Percentiles rank a stretch among this genome's conserved stretches.
phyloP scores from a whole-genome alignment of 176 grass and related monocot species.

The Juncus inflexus region DNA sequence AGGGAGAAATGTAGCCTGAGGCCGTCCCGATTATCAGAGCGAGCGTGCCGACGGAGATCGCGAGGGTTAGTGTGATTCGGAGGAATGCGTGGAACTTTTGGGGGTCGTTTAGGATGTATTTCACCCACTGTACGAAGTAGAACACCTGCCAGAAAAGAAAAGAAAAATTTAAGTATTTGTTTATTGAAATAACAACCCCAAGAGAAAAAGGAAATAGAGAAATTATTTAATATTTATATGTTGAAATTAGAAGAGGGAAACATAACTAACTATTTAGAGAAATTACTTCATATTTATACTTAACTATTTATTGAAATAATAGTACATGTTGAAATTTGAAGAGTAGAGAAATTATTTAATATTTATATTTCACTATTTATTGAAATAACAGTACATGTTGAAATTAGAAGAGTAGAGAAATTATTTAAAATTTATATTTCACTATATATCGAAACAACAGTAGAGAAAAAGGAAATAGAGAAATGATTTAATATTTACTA shows the following conservation, averaged over 20 bases:
- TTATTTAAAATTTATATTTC: no score
- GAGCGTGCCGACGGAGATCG: slow-evolving; percentile 61
- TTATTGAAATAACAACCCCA: slow-evolving; percentile 21
- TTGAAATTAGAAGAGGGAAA: no score
- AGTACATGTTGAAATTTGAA: no score
- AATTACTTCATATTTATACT: no score
- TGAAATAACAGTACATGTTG: no score
- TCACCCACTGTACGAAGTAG: slow-evolving; percentile 83
- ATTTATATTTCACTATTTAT: no score
- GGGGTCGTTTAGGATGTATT: slow-evolving; percentile 82
- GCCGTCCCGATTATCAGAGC: slow-evolving; percentile 92
- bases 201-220: background rate
- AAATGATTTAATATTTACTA: slow-evolving; percentile 23
- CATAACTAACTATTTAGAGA: no score
- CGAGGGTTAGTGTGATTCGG: slow-evolving; percentile 77
- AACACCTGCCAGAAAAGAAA: slow-evolving; percentile 61
- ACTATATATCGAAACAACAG: no score
- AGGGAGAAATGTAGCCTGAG: slow-evolving; percentile 96
- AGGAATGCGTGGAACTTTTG: slow-evolving; percentile 84
- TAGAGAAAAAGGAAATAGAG: background rate
- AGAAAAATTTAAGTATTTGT: background rate
- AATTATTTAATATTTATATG: no score
- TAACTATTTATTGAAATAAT: no score
- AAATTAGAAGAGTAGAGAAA: no score
- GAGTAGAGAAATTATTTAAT: no score